phyloP scores from a whole-genome alignment of 78 protist genomes.

The Dictyostelium purpureum region DNA sequence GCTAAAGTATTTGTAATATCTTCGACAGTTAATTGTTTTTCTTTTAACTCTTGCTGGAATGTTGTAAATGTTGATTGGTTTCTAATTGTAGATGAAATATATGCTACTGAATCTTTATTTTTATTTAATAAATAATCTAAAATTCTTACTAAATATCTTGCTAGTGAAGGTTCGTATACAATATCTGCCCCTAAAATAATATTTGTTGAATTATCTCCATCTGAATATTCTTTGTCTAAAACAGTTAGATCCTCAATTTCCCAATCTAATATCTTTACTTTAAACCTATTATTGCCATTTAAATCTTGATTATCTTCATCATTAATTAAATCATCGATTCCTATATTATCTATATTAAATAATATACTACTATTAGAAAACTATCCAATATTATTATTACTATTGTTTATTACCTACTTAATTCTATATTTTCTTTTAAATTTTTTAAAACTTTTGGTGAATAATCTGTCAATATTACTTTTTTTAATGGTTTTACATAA shows the following conservation, averaged over 20 bases:
- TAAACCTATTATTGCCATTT: not conserved
- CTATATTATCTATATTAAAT: not conserved
- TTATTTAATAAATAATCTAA: not conserved
- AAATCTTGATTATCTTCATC: not conserved
- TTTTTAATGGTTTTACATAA: not conserved
- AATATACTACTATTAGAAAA: not conserved
- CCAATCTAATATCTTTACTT: conserved; percentile 48
- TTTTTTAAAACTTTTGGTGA: conserved; percentile 54
- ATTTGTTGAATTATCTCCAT: not conserved
- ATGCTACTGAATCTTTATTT: conserved; percentile 20
- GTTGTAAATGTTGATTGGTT: conserved; percentile 29
- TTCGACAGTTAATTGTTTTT: not conserved
- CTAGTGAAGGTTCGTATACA: conserved; percentile 63
- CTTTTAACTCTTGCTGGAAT: conserved; percentile 25
- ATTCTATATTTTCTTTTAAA: conserved; percentile 46
- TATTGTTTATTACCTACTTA: conserved; percentile 1
- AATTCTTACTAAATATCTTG: conserved; percentile 29
- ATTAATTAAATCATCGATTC: not conserved
- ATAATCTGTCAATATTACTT: conserved; percentile 53
- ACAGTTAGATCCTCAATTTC: conserved; percentile 1
- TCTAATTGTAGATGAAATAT: conserved; percentile 62
- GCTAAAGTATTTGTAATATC: conserved; percentile 18
- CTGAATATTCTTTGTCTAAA: not conserved
- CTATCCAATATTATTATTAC: not conserved
- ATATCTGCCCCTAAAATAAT: conserved; percentile 67